Base-by-base conservation (phyloP, 1,284 basidiomycete genomes). In the Fistulinella staudtii region DNA sequence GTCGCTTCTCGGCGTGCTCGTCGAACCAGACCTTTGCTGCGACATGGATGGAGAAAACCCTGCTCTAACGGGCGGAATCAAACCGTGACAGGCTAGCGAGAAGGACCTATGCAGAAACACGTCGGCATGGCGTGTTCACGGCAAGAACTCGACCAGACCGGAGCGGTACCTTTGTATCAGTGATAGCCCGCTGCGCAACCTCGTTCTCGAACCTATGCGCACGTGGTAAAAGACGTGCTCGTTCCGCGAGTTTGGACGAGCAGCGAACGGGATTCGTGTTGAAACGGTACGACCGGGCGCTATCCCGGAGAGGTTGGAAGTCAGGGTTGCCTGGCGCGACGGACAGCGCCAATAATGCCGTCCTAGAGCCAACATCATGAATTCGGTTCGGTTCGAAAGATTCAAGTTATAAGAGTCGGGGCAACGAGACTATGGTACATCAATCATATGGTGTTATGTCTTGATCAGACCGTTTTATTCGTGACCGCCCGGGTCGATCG, bases 11-110 rank as follows among this genome's bases (percentile, higher is more conserved):
- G 46, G 29, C n/a, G 48, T 11, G 41, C 54, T 56, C 2, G 67
- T 67, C 5, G 69, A 69, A 44, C 63, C 60, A 18, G 54, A 42
- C 37, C 69, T 57, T 38, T 57, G 59, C 28, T 65, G 65, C 24
- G 55, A 56, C 70, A 73, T 74, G 41, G 39, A 13, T 25, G 38
- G 36, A 30, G 30, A 23, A 15, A 22, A 18, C 21, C 28, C 21
- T 35, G 36, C 5, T 34, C 38, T 39, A 29, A 39, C 23, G 23
- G 35, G 28, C 13, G 36, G 24, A 36, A 29, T 17, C 5, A 30
- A 36, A 43, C n/a, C n/a, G n/a, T n/a, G n/a, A n/a, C 17, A 35
- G 36, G 36, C 25, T 29, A 22, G 9, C 6, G 27, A 33, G 6
- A 39, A 23, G 14, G 41, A 41, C 34, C 60, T 66, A n/a, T n/a